A percentile compares a stretch with the other conserved stretches of the same genome.
Conservation (phyloP, 331 rosid species). For the Arachis monticola region DNA sequence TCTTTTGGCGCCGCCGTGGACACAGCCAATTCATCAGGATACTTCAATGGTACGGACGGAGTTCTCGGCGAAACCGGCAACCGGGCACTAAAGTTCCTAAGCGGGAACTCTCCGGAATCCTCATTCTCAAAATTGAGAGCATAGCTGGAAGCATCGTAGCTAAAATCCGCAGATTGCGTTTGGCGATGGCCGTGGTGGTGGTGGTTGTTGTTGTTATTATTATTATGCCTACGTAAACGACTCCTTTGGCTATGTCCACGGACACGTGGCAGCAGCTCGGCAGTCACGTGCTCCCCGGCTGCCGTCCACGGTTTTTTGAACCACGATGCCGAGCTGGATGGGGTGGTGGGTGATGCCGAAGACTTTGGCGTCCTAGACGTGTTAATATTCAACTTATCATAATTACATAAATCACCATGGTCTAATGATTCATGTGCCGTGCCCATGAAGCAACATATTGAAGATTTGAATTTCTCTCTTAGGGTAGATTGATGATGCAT, state of each 20-base stretch:
- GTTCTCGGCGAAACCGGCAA: conserved; percentile 22
- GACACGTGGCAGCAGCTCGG: background rate
- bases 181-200: conserved; percentile 18
- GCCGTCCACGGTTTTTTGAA: conserved; percentile 13
- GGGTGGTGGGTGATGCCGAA: background rate
- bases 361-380: conserved; percentile 19
- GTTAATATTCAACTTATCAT: conserved; percentile 10
- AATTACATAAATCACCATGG: background rate
- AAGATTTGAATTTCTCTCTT: conserved; percentile 36
- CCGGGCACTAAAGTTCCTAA: conserved; percentile 38
- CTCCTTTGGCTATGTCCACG: conserved; percentile 6
- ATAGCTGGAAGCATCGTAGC: conserved; percentile 50
- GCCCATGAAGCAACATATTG: conserved; percentile 43
- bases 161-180: conserved; percentile 44
- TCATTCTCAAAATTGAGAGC: conserved; percentile 55
- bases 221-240: background rate
- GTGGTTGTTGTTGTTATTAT: background rate
- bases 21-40: background rate
- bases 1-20: no score
- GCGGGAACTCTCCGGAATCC: conserved; percentile 9
- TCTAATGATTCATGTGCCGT: background rate
- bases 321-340: background rate
- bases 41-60: background rate
- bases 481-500: conserved; percentile 27
- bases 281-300: background rate